Percentiles rank a stretch among this genome's conserved stretches.
These are phyloP conservation scores for Dictyostelium purpureum DNA, from an alignment of 78 protist genomes.

Conservation along the genomic window DNA sequence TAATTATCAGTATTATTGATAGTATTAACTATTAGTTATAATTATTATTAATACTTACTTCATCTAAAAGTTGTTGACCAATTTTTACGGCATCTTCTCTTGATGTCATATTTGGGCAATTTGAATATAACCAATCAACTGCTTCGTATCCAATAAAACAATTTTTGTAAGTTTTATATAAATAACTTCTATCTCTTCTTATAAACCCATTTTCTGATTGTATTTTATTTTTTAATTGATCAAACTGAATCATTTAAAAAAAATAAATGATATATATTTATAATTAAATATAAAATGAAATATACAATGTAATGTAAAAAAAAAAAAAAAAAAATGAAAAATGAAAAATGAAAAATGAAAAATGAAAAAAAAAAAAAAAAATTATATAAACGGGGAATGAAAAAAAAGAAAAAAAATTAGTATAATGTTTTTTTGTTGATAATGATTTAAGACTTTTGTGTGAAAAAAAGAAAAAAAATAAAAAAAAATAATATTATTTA, in stretches of 20 bases:
- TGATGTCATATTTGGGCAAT: conserved; percentile 13
- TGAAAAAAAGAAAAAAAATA: too few relatives aligned
- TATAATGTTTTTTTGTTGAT: too few relatives aligned
- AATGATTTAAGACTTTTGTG: too few relatives aligned
- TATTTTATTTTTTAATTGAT: conserved; percentile 23
- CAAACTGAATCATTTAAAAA: background rate
- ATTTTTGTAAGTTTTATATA: conserved; percentile 27
- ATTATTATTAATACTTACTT: background rate
- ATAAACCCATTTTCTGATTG: conserved; percentile 44
- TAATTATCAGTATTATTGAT: background rate
- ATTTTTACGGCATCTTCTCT: conserved; percentile 57
- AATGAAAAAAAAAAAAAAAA: too few relatives aligned
- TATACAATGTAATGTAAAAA: too few relatives aligned
- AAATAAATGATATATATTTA: background rate
- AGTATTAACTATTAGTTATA: background rate
- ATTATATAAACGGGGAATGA: too few relatives aligned
- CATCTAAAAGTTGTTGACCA: conserved; percentile 50
- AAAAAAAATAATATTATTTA: too few relatives aligned
- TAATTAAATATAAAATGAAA: too few relatives aligned
- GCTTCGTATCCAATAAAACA: conserved; percentile 61
- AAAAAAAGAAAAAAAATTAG: too few relatives aligned
- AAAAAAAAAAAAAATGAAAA: too few relatives aligned
- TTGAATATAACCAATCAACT: conserved; percentile 59
- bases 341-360: too few relatives aligned
- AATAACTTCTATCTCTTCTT: conserved; percentile 51